Base-by-base conservation (phyloP, 2,329 filamentous ascomycete species). In the Fusarium marasasianum region DNA sequence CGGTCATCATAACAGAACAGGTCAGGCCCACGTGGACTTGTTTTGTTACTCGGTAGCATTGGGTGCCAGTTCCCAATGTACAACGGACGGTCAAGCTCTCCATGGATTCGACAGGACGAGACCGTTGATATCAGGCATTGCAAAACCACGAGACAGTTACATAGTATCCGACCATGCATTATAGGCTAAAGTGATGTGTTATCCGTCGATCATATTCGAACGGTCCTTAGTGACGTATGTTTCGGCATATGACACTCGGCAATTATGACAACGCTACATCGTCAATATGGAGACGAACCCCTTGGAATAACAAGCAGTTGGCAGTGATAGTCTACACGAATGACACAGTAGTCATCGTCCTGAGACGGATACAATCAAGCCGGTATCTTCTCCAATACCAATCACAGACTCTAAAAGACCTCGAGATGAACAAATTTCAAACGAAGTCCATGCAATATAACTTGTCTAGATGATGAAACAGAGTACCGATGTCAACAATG, bases 21-120 rank as follows among this genome's bases (percentile, higher is more conserved):
- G 66, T 55, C 64, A 45, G 14, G 59, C 47, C 64, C 70, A 72
- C 70, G 69, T 72, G 64, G 64, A 53, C 69, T 33, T 22, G 38
- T 57, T 68, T 55, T 31, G 24, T 18, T 43, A 41, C 38, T 41
- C 40, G 31, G 68, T 29, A 48, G 22, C 41, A 44, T 66, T 71
- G 45, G 61, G 55, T 48, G 22, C 43, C 48, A 18, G 56, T 61
- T 38, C 33, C 43, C 14, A n/a, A 51, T 8, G 26, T 24, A 57
- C 56, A 55, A 35, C 33, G 33, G 33, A 63, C 54, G 26, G 60
- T 59, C 60, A 60, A 60, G 45, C 40, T 69, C 65, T 40, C 44
- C 18, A 63, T 55, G 37, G 51, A 62, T 29, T 55, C 45, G 45
- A 48, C 38, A 29, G 37, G 18, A 33, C 24, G 24, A n/a, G 45